Percentiles rank a stretch among this genome's conserved stretches.
Conservation (phyloP, 495 filamentous ascomycete genomes). For the Bathelium albidoporum region DNA sequence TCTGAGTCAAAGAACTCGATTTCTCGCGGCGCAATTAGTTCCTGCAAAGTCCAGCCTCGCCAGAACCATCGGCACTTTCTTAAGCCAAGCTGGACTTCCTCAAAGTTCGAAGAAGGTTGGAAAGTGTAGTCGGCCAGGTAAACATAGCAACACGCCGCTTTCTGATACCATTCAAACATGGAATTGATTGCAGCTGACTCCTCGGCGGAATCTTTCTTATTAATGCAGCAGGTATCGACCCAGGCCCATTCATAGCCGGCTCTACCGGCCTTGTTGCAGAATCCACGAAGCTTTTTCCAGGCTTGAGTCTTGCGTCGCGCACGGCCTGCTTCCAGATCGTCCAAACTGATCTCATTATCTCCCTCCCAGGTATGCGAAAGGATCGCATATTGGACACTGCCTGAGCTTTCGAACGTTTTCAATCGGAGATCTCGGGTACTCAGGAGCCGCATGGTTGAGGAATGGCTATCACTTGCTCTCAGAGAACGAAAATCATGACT, state of each 20-base stretch:
- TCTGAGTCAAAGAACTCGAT: conserved; percentile 12
- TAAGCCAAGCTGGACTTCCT: no score
- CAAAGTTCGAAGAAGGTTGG: no score
- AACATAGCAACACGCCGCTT: no score
- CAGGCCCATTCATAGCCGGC: background rate
- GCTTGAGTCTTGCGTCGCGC: background rate
- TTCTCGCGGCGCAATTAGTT: conserved; percentile 15
- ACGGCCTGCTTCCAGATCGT: background rate
- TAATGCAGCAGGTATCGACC: background rate
- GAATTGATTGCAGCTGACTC: no score
- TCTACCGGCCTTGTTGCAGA: background rate
- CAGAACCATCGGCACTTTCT: conserved; percentile 16
- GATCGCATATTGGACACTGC: background rate
- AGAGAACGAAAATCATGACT: background rate
- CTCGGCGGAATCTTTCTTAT: no score
- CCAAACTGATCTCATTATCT: background rate
- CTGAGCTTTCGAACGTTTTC: background rate
- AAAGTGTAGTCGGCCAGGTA: no score
- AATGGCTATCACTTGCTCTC: background rate
- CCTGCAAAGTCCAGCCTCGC: conserved; percentile 18
- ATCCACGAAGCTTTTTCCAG: background rate
- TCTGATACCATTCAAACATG: no score
- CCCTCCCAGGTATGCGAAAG: background rate
- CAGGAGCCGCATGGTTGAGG: background rate
- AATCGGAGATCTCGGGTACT: background rate